These are phyloP conservation scores for Salvia miltiorrhiza DNA, from an alignment of 257 asterid species.

Conservation along the genomic window DNA sequence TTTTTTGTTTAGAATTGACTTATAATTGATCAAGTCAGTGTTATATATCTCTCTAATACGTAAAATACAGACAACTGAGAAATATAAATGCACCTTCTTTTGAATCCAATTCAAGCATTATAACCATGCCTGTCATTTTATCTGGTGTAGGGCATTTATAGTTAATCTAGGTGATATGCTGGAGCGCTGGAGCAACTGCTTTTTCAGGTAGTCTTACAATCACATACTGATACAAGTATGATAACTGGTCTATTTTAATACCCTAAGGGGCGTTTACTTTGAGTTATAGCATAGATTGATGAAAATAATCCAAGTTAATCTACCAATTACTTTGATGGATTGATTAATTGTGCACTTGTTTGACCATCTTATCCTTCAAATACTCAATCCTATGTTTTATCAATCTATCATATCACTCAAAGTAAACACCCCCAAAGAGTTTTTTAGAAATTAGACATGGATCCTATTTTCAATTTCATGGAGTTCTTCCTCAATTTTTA, in stretches of 20 bases:
- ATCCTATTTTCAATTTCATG: too few relatives aligned
- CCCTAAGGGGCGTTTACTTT: too few relatives aligned
- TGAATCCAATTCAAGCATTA: constrained; percentile 4
- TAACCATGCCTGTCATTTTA: constrained; percentile 36
- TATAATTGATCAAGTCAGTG: background rate
- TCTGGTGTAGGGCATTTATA: constrained; percentile 47
- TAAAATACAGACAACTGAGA: background rate
- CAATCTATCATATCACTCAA: too few relatives aligned
- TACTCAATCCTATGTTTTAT: too few relatives aligned
- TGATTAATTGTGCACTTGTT: too few relatives aligned
- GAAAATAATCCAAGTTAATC: too few relatives aligned
- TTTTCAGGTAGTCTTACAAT: constrained; percentile 53
- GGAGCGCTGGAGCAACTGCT: constrained; percentile 88
- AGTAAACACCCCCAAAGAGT: too few relatives aligned
- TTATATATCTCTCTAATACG: background rate
- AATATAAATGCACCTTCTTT: background rate
- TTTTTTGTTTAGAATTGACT: background rate
- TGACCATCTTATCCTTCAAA: too few relatives aligned
- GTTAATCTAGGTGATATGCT: constrained; percentile 93
- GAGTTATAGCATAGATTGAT: too few relatives aligned
- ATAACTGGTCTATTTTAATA: background rate
- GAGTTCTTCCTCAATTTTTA: too few relatives aligned
- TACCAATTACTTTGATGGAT: too few relatives aligned
- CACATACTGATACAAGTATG: background rate
- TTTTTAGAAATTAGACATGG: too few relatives aligned